Evolutionary conservation across 177 flowering plant species (phyloP), one percentile per base, ranked within the genome.

Genomic region (Tripterygium wilfordii): DNA sequence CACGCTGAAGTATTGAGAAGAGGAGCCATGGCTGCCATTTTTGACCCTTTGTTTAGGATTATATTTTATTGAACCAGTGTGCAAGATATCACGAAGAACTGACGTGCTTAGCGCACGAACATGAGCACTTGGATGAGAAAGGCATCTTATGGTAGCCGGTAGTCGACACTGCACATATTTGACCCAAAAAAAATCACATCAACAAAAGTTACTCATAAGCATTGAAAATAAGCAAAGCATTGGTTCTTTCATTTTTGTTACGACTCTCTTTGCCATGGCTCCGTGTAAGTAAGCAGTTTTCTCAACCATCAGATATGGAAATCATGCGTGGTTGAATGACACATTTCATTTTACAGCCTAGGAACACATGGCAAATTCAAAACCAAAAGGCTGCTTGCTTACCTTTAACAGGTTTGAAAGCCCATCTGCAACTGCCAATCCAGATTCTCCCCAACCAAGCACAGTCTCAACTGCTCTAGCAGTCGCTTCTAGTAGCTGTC

Each of bases 41-140:
- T 22, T 49, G 5, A 53, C 72, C 41, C 30, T 63, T 51, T 52
- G 65, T 49, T 67, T 62, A 19, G 47, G 18, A 18, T 21, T 60
- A n/a, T 71, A 42, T 36, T 64, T 61, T 7, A 64, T 36, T 18
- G 87, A 60, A 41, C 77, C 74, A 15, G 71, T 66, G 27, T 62
- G 68, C 53, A 76, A 48, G 25, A 88, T 78, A 28, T 78, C 85
- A 2, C 96, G 86, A 29, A 91, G 90, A 51, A 91, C 90, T 23
- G 96, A 91, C n/a, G 56, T 81, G 78, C 98, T 91, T 21, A 91
- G 79, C 22, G 98, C 88, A 27, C 98, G 95, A 35, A 91, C 95
- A 66, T 85, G 95, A 9, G 98, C 96, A 65, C 96, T 91, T 51
- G 90, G 92, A 68, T 85, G 96, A 63, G 92, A 88, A 48, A 91